Evolutionary conservation across 23 red algal species (phyloP).

Genomic region (Pyropia yezoensis): DNA sequence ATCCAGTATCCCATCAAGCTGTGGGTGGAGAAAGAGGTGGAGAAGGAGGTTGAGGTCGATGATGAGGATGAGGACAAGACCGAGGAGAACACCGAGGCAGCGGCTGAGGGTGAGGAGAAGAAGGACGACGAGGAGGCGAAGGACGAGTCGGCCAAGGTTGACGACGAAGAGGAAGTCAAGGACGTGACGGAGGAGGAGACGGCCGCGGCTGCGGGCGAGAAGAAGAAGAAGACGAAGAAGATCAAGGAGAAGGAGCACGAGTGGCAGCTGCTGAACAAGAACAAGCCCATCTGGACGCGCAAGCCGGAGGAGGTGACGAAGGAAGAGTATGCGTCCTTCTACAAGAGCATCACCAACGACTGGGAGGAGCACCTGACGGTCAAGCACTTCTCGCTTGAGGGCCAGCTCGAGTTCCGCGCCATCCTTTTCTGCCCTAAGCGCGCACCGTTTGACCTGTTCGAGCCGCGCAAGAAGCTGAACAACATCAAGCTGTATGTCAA

Average conservation of each 20-base stretch:
- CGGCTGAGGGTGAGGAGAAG: conserved; percentile 2
- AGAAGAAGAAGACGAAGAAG: conserved; percentile 93
- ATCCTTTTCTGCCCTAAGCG: conserved; percentile 92
- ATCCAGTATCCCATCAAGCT: conserved; percentile 98
- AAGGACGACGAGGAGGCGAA: conserved; percentile 48
- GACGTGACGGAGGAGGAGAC: conserved; percentile 76
- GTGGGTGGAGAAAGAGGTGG: conserved; percentile 80
- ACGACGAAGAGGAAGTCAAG: conserved; percentile 65
- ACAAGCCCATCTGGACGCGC: conserved; percentile 97
- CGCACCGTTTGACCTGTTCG: conserved; percentile 96
- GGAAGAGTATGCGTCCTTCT: conserved; percentile 97
- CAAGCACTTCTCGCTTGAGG: conserved; percentile 95
- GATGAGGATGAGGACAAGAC: conserved; percentile 31
- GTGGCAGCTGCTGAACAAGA: conserved; percentile 98
- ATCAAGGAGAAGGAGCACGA: conserved; percentile 90
- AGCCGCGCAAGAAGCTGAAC: conserved; percentile 97
- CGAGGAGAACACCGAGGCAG: conserved; percentile 18
- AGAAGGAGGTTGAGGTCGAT: conserved; percentile 89
- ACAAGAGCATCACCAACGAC: conserved; percentile 98
- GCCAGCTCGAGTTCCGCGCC: conserved; percentile 88
- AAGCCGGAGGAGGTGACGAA: conserved; percentile 86
- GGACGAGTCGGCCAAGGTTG: conserved; percentile 24
- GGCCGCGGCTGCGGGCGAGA: conserved; percentile 6
- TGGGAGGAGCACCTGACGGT: conserved; percentile 93
- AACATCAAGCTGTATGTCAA: conserved; percentile 98